Evolutionary conservation across 2,329 filamentous ascomycete species (phyloP).

Genomic region (Orbilia blumenaviensis): DNA sequence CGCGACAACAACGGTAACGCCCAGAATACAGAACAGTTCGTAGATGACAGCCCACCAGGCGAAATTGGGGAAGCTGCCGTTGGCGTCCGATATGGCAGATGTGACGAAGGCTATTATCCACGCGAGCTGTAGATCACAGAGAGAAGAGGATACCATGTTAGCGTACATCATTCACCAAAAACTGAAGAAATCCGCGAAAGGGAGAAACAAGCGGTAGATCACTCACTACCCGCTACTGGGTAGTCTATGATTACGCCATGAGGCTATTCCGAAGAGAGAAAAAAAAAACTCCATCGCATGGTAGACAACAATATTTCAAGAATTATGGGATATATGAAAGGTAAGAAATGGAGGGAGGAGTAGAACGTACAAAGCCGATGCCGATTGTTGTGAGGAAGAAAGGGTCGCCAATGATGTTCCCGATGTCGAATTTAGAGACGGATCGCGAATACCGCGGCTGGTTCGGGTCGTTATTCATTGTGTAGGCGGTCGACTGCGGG

Average conservation of each 20-base stretch:
- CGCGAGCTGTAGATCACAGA: constrained; percentile 73
- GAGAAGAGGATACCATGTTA: constrained; percentile 8
- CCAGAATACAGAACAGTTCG: constrained; percentile 82
- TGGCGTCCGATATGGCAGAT: constrained; percentile 75
- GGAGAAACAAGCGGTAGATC: too few species aligned
- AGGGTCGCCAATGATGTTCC: constrained; percentile 93
- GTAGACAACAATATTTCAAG: too few species aligned
- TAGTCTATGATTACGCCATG: too few species aligned
- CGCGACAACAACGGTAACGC: constrained; percentile 82
- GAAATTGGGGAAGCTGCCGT: constrained; percentile 77
- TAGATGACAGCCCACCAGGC: constrained; percentile 92
- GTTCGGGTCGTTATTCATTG: constrained; percentile 43
- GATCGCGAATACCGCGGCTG: constrained; percentile 51
- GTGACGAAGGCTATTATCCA: constrained; percentile 93
- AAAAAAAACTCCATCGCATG: too few species aligned
- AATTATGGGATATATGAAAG: neutral
- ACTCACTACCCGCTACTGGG: too few species aligned
- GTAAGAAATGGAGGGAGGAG: neutral
- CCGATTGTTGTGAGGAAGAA: constrained; percentile 95
- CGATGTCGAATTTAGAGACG: constrained; percentile 72
- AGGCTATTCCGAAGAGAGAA: too few species aligned
- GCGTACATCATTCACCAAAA: neutral
- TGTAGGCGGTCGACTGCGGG: constrained; percentile 40
- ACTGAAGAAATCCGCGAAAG: neutral
- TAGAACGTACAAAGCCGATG: constrained; percentile 79